Conservation (phyloP, 495 filamentous ascomycete genomes). For the Glutinoglossum americanum region DNA sequence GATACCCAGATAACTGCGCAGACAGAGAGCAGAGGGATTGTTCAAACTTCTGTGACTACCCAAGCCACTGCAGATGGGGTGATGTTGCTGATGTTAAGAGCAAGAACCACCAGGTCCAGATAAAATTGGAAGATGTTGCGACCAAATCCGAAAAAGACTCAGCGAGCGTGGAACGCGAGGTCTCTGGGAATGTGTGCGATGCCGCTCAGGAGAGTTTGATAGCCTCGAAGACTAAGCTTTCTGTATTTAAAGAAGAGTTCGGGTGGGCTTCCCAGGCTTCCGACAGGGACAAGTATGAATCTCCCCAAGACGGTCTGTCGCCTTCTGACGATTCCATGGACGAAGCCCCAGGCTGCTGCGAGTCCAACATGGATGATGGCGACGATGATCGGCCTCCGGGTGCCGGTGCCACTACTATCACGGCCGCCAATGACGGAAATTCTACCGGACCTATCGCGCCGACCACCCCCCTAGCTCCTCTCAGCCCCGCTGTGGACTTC, state of each 20-base stretch:
- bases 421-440: neutral
- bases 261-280: neutral
- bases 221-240: neutral
- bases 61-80: conserved; percentile 5
- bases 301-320: neutral
- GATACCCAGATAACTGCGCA: neutral
- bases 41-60: conserved; percentile 4
- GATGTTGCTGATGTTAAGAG: neutral
- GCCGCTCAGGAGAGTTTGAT: neutral
- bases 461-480: neutral
- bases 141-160: neutral
- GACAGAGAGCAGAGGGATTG: neutral
- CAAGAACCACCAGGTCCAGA: neutral
- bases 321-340: neutral
- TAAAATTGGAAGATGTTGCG: neutral
- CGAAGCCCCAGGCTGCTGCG: neutral
- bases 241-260: neutral
- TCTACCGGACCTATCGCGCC: neutral
- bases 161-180: neutral
- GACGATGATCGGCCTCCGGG: neutral
- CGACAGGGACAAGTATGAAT: neutral
- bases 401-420: neutral
- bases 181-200: neutral
- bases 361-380: neutral
- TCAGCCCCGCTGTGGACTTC: neutral